A percentile compares a stretch with the other conserved stretches of the same genome.
Evolutionary conservation across 2,329 filamentous ascomycete genomes (phyloP).

Genomic region (Botryotinia calthae): DNA sequence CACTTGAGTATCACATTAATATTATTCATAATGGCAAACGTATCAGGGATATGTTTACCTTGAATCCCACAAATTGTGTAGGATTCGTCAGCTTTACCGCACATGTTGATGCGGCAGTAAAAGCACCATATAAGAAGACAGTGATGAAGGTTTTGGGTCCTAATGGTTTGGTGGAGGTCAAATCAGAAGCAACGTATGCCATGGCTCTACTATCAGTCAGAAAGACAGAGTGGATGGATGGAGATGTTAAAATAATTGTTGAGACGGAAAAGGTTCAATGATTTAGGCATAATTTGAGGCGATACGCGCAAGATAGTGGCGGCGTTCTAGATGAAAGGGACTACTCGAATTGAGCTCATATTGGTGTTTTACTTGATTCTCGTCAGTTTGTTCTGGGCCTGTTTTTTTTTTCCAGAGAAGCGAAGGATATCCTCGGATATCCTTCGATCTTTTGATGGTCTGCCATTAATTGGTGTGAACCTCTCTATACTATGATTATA

Average conservation of each 20-base stretch:
- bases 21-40: slow-evolving; percentile 30
- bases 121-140: slow-evolving; percentile 24
- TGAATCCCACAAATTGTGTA: slow-evolving; percentile 29
- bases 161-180: slow-evolving; percentile 30
- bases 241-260: slow-evolving; percentile 33
- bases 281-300: background rate
- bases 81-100: slow-evolving; percentile 32
- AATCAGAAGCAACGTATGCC: slow-evolving; percentile 31
- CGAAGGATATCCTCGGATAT: background rate
- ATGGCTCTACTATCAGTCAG: slow-evolving; percentile 26
- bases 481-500: slow-evolving; percentile 1
- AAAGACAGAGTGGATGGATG: slow-evolving; percentile 37
- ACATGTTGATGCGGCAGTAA: slow-evolving; percentile 29
- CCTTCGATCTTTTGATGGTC: slow-evolving; percentile 11
- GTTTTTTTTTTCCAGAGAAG: background rate
- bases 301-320: background rate
- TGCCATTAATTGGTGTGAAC: slow-evolving; percentile 7
- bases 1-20: slow-evolving; percentile 31
- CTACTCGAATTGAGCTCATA: background rate
- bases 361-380: background rate
- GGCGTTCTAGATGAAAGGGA: background rate
- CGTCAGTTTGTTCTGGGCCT: background rate
- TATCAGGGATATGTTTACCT: slow-evolving; percentile 26
- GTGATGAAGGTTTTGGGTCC: slow-evolving; percentile 31
- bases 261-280: slow-evolving; percentile 25